Base-by-base conservation (phyloP, 2,329 filamentous ascomycete genomes). In the Dactylellina drechsleri region DNA sequence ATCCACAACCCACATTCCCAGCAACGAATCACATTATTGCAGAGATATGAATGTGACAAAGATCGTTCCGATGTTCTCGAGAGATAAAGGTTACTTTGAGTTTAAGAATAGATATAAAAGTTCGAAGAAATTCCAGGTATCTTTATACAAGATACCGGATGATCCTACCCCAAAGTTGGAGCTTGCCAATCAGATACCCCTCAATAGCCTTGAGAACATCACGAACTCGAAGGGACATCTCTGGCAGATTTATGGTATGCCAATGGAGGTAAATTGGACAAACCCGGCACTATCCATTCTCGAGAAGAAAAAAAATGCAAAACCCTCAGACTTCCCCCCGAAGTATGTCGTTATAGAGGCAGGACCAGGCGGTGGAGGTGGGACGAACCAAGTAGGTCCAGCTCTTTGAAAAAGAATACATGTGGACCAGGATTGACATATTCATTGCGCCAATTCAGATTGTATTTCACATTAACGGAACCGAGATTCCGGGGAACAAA, bases 391-490 rank as follows among this genome's bases (percentile, higher is more conserved):
- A 1, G 61, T 65, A 56, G 20, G 36, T 47, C 20, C 18, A 47
- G 41, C 16, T 7, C 7, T 28, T 28, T 28, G 26, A 28, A 3
- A 4, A 28, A 28, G 3, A 7, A 4, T 7, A 3, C 26, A 28
- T n/a, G n/a, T n/a, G 26, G 7, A 7, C 7, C 7, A 45, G n/a
- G 41, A 45, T 26, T 31, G 40, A 52, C 28, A 13, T 2, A 31
- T 7, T 16, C 12, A 36, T 12, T 62, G 18, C 12, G 8, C 16
- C 45, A 1, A 7, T 49, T 3, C 36, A 67, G 64, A 18, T 60
- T 7, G 15, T 67, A n/a, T 67, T 67, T 10, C 45, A 59, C 23
- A 67, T 67, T 23, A 67, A 53, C 15, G 64, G 64, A 3, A 67
- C 54, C 2, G 26, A 4, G 6, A 23, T 3, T 4, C 16, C 3